Percentiles rank a stretch among this genome's conserved stretches.
These are phyloP conservation scores for Fusarium musae DNA, from an alignment of 2,329 filamentous ascomycete species.

Conservation along the genomic window DNA sequence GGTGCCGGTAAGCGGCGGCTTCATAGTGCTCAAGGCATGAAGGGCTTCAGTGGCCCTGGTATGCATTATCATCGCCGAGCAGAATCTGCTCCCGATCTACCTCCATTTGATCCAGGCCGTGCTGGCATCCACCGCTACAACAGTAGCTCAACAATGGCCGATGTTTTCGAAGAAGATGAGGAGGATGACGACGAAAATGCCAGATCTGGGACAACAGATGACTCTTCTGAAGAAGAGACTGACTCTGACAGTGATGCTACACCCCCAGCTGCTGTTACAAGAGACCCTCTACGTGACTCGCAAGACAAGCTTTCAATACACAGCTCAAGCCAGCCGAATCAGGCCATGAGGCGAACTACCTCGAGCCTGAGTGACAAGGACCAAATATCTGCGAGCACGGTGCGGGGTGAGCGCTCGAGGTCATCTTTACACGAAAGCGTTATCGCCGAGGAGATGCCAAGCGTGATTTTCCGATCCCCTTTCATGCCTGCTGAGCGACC, in stretches of 20 bases:
- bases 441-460: slow-evolving; percentile 59
- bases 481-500: slow-evolving; percentile 48
- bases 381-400: slow-evolving; percentile 37
- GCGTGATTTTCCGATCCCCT: slow-evolving; percentile 54
- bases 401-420: slow-evolving; percentile 61
- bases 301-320: slow-evolving; percentile 39
- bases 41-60: slow-evolving; percentile 73
- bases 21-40: slow-evolving; percentile 80
- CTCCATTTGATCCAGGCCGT: slow-evolving; percentile 73
- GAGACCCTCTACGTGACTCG: slow-evolving; percentile 39
- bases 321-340: slow-evolving; percentile 32
- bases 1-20: slow-evolving; percentile 71
- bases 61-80: slow-evolving; percentile 82
- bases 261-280: slow-evolving; percentile 44
- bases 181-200: slow-evolving; percentile 68
- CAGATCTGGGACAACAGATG: slow-evolving; percentile 51
- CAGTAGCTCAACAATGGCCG: slow-evolving; percentile 80
- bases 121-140: slow-evolving; percentile 70
- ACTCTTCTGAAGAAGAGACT: slow-evolving; percentile 57
- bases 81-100: slow-evolving; percentile 83
- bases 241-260: slow-evolving; percentile 58
- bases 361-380: slow-evolving; percentile 58
- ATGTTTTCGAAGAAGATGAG: slow-evolving; percentile 88
- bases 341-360: slow-evolving; percentile 55
- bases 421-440: slow-evolving; percentile 64